Evolutionary conservation across 1,284 basidiomycete species (phyloP).

Genomic region (Coriolopsis trogii): DNA sequence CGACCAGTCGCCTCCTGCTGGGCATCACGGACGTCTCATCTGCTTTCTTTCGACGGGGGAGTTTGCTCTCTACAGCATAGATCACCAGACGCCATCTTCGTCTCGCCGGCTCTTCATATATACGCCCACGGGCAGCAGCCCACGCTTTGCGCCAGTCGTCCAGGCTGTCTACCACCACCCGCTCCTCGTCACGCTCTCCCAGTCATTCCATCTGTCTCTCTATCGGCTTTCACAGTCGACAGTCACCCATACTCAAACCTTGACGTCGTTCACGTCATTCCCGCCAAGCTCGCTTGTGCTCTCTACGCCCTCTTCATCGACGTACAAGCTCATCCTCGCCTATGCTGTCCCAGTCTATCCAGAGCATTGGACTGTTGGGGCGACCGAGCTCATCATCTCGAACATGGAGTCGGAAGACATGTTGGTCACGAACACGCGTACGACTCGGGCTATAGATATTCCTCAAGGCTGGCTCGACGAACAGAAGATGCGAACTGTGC

Average conservation of each 20-base stretch:
- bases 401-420: constrained; percentile 24
- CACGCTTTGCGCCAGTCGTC: constrained; percentile 50
- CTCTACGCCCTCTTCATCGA: constrained; percentile 54
- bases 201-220: constrained; percentile 64
- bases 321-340: constrained; percentile 73
- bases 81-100: constrained; percentile 45
- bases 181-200: constrained; percentile 69
- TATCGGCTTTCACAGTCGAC: constrained; percentile 61
- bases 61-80: constrained; percentile 58
- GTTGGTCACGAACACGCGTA: constrained; percentile 50
- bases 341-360: constrained; percentile 81
- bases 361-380: constrained; percentile 77
- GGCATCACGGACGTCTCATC: constrained; percentile 47
- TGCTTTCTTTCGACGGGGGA: constrained; percentile 71
- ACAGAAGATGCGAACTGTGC: constrained; percentile 58
- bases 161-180: constrained; percentile 79
- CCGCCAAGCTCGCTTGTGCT: constrained; percentile 74
- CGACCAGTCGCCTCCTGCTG: constrained; percentile 66
- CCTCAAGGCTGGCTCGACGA: constrained; percentile 75
- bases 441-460: constrained; percentile 67
- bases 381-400: constrained; percentile 71
- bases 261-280: constrained; percentile 73
- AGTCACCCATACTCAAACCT: constrained; percentile 59
- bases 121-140: constrained; percentile 42
- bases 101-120: constrained; percentile 51